phyloP scores from a whole-genome alignment of 1,284 basidiomycete genomes.

The Heterobasidion irregulare region DNA sequence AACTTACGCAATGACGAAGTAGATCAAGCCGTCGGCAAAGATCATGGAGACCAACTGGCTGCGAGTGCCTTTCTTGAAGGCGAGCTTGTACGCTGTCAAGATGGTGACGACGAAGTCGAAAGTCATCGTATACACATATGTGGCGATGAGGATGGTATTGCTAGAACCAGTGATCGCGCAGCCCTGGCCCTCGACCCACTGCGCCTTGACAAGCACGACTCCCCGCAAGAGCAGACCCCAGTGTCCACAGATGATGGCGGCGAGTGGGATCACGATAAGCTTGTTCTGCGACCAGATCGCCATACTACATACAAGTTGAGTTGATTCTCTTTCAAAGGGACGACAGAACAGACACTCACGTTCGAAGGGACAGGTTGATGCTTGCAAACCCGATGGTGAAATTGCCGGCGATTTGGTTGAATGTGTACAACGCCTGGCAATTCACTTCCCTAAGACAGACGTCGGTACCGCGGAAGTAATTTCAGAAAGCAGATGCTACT shows the following conservation, averaged over 20 bases:
- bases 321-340: conserved; percentile 1
- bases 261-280: conserved; percentile 46
- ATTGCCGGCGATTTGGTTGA: conserved; percentile 60
- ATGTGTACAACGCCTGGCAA: conserved; percentile 66
- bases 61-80: conserved; percentile 24
- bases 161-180: conserved; percentile 17
- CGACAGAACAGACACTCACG: conserved; percentile 32
- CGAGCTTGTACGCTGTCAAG: conserved; percentile 38
- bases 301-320: conserved; percentile 32
- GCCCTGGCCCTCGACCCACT: conserved; percentile 10
- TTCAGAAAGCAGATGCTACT: not conserved
- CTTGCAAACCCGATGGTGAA: conserved; percentile 66
- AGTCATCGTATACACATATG: conserved; percentile 12
- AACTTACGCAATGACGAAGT: conserved; percentile 65
- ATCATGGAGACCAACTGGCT: conserved; percentile 52
- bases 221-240: conserved; percentile 72
- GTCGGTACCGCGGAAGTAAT: not conserved
- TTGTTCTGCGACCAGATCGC: conserved; percentile 61
- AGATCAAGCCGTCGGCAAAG: conserved; percentile 63
- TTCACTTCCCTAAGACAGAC: conserved; percentile 39
- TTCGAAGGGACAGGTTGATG: conserved; percentile 71
- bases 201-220: conserved; percentile 16
- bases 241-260: conserved; percentile 58
- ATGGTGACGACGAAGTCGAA: conserved; percentile 21
- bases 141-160: conserved; percentile 14